Base-by-base conservation (phyloP, 1,139 yeast species). In the Geotrichum restrictum region DNA sequence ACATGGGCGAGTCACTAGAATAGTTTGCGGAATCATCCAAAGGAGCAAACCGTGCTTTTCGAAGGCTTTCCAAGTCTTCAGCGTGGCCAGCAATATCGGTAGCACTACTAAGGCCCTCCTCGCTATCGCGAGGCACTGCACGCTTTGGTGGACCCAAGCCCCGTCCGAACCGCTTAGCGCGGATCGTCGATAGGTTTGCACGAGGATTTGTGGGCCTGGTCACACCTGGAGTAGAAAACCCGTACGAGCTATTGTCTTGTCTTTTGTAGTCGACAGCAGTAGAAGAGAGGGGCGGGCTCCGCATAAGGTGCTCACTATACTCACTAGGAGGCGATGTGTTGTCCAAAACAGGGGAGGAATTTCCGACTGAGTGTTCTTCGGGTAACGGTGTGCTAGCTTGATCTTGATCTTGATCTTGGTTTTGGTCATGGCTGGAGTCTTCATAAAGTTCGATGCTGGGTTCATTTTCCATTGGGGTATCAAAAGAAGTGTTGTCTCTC, bases 171-270 rank as follows among this genome's bases (percentile, higher is more conserved):
- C 60, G 47, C 33, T 59, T 46, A 32, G 56, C 50, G 13, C 60
- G 51, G 34, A 57, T 54, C 5, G 60, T 55, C 5, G 58, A 37
- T 4, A 42, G 33, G 32, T 42, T 48, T 3, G 47, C 22, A 3
- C 52, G 37, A 13, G 52, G 29, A 24, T 39, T 42, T 5, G 39
- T 44, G 59, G 39, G 68, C 72, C 57, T 69, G 69, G 49, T 73
- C 63, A 49, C 69, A 64, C 37, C 76, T 75, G 50, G 74, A 67
- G 59, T 75, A 67, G 56, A 52, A 34, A 33, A 45, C 13, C 37
- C 48, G 33, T 11, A 21, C 18, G 19, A 8, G 19, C 19, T 14
- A 4, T 16, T 41, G 44, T 37, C 36, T 38, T 46, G 31, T 18
- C 44, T 37, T n/a, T 37, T 24, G 33, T 14, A n/a, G 21, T 46